Evolutionary conservation across 257 asterid species (phyloP).

Genomic region (Scutellaria baicalensis): DNA sequence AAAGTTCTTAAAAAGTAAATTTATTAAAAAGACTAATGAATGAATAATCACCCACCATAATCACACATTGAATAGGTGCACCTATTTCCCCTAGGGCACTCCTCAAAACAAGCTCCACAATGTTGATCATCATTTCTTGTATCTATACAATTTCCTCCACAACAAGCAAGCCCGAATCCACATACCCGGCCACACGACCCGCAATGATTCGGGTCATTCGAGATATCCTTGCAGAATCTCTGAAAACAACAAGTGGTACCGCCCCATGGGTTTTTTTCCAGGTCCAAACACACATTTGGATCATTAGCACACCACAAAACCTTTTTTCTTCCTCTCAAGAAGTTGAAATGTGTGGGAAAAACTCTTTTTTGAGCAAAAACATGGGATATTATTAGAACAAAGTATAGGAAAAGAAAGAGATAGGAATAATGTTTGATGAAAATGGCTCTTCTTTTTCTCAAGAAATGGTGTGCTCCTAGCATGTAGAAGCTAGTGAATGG

Average conservation of each 20-base stretch:
- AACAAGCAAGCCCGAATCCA: conserved; percentile 33
- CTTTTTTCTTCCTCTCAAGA: conserved; percentile 23
- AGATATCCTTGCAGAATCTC: conserved; percentile 28
- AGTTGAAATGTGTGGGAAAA: conserved; percentile 25
- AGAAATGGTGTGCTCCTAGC: conserved; percentile 9
- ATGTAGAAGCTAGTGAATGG: conserved; percentile 12
- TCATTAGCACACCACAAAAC: conserved; percentile 27
- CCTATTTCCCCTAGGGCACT: conserved; percentile 13
- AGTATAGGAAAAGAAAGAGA: background rate
- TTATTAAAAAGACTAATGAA: background rate
- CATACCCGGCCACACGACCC: conserved; percentile 42
- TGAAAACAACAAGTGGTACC: conserved; percentile 39
- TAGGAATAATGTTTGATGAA: background rate
- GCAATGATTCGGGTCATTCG: conserved; percentile 31
- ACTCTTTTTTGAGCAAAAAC: conserved; percentile 3
- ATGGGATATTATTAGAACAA: background rate
- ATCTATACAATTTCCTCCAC: conserved; percentile 37
- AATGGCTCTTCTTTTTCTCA: background rate
- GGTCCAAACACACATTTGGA: conserved; percentile 28
- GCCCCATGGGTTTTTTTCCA: conserved; percentile 36
- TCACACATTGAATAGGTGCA: conserved; percentile 48
- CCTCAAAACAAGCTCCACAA: conserved; percentile 47
- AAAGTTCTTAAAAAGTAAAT: background rate
- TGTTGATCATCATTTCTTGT: conserved; percentile 25
- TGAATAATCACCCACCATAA: conserved; percentile 25